Conservation (phyloP, 2,329 filamentous ascomycete genomes). For the Exophiala calicioides region DNA sequence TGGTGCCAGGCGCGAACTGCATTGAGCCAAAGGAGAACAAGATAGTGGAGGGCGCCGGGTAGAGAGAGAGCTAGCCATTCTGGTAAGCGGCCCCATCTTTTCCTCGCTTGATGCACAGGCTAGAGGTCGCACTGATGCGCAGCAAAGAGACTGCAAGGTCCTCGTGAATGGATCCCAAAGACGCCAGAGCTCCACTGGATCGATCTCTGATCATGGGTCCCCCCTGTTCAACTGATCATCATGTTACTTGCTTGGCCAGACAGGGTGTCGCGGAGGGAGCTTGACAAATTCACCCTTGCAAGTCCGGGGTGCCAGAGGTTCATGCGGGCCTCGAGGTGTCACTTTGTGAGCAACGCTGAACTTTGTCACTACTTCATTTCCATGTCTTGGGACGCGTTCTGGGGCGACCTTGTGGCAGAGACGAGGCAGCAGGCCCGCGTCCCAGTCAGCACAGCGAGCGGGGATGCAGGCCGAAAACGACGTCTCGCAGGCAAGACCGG, state of each 20-base stretch:
- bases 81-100: neutral
- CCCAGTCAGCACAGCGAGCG: too few species aligned
- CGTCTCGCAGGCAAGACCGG: too few species aligned
- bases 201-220: constrained; percentile 24
- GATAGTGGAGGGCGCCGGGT: constrained; percentile 1
- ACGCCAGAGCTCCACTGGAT: constrained; percentile 26
- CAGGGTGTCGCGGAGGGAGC: constrained; percentile 9
- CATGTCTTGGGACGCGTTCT: neutral
- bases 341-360: neutral
- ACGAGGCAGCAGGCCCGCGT: too few species aligned
- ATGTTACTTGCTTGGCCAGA: constrained; percentile 8
- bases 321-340: constrained; percentile 3
- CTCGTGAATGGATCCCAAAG: constrained; percentile 9
- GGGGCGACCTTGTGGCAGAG: neutral
- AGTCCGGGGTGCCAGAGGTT: constrained; percentile 9
- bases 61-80: constrained; percentile 7
- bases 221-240: constrained; percentile 10
- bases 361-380: constrained; percentile 2
- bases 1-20: constrained; percentile 7
- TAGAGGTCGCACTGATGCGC: constrained; percentile 12
- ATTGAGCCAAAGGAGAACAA: constrained; percentile 7
- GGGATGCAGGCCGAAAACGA: too few species aligned
- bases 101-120: constrained; percentile 9
- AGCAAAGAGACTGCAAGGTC: constrained; percentile 18
- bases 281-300: constrained; percentile 27